Evolutionary conservation across 1,284 basidiomycete genomes (phyloP), one percentile per base, ranked within the genome.

Genomic region (Moniliella sp.): DNA sequence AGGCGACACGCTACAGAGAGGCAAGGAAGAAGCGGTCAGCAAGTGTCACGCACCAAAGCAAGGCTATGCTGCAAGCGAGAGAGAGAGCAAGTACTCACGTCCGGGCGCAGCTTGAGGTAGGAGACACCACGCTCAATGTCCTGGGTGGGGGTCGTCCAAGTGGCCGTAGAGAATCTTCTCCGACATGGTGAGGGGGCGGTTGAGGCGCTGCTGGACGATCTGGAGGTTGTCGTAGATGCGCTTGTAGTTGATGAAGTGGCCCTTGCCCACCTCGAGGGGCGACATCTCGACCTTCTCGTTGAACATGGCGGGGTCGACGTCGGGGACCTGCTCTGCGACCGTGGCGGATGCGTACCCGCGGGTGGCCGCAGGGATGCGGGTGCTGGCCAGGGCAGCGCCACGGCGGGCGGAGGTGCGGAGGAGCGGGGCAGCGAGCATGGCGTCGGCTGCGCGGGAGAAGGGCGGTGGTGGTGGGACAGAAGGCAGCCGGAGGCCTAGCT

Each of bases 1-100:
- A 97, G 36, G 91, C 88, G 48, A 99, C 91, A 57, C 91, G 83
- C 83, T 91, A 58, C 27, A 9, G 33, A 35, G 17, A 14, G 4
- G 12, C 13, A 17, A 21, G 14, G 13, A 26, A 33, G n/a, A n/a
- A n/a, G n/a, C n/a, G n/a, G n/a, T n/a, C n/a, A n/a, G n/a, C n/a
- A n/a, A n/a, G n/a, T n/a, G n/a, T n/a, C n/a, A n/a, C 16, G 19
- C 11, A 16, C n/a, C 16, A 27, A n/a, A 16, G 18, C 10, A 16
- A 10, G 18, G 15, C 5, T 30, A 23, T 13, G 31, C 28, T 31
- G 46, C 39, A 46, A 34, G 27, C 8, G 36, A 19, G 26, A 32
- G 27, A 25, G 16, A n/a, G 15, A 12, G 31, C 29, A 25, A 15
- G 9, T 2, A 43, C 43, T 37, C 30, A 45, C 43, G 45, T 55